These are phyloP conservation scores for Dothiorella sarmentorum DNA, from an alignment of 2,329 filamentous ascomycete species.

Conservation along the genomic window DNA sequence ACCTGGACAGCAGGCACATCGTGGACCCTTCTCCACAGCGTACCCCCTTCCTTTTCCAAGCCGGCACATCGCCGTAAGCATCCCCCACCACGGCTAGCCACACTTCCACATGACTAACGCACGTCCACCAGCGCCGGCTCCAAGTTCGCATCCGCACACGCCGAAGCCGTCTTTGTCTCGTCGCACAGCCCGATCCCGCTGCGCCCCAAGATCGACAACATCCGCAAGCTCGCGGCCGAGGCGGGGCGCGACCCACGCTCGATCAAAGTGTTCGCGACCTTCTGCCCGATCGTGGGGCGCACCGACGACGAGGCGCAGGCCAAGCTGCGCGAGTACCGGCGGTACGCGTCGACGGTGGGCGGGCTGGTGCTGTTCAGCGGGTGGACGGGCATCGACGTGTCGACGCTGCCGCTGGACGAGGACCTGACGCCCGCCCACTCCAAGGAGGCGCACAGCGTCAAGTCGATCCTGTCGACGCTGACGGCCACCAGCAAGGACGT, in stretches of 20 bases:
- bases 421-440: conserved; percentile 56
- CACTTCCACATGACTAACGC: no score
- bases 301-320: conserved; percentile 48
- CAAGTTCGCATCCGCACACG: conserved; percentile 55
- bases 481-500: conserved; percentile 31
- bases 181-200: conserved; percentile 51
- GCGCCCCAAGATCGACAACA: conserved; percentile 50
- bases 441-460: conserved; percentile 45
- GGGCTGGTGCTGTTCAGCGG: conserved; percentile 56
- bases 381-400: conserved; percentile 60
- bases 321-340: conserved; percentile 51
- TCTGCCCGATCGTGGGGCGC: conserved; percentile 34
- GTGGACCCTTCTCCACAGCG: conserved; percentile 40
- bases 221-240: conserved; percentile 50
- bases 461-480: conserved; percentile 33
- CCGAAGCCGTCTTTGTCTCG: conserved; percentile 60
- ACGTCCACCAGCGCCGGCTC: conserved; percentile 44
- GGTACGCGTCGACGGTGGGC: conserved; percentile 53
- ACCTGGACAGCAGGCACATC: conserved; percentile 46
- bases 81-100: no score
- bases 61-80: conserved; percentile 50
- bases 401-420: conserved; percentile 55
- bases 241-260: conserved; percentile 55
- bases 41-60: conserved; percentile 47
- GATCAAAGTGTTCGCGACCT: conserved; percentile 50